Evolutionary conservation across 352 stramenopile genomes (phyloP), one percentile per base, ranked within the genome.

Genomic region (Elongisporangium prolatum): DNA sequence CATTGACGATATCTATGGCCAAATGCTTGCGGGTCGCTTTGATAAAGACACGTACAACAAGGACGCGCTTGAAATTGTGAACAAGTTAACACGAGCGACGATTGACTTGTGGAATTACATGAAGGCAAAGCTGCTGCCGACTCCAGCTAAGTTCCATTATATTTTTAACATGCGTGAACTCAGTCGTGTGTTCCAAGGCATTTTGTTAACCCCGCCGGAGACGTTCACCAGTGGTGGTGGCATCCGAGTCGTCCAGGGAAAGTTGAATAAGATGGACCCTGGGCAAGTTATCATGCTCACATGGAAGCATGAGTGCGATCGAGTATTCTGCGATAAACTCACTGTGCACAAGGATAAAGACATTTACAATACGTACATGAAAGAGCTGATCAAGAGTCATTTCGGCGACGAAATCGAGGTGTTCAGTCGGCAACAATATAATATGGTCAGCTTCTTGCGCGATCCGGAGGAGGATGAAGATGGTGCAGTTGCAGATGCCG

Each of bases 141-240:
- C 97, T 13, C 97, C 97, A 11, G 93, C 96, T 25, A 99, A 99
- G 61, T 99, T 99, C 79, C 96, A 99, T 72, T 99, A 99, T 77
- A 97, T 99, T 51, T 99, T 99, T 80, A 99, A 99, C 65, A 98
- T 99, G 95, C 93, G 97, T 52, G 96, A 99, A 53, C 84, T 99
- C 37, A 98, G 88, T 64, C 90, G 96, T 52, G 96, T 99, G 0
- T 99, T 99, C 63, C 97, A 99, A 68, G 97, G 97, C 7, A 95
- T 99, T 47, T 58, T 99, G 37, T 75, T 98, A 21, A 99, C 95
- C 0, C 95, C 97, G 4, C 88, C 96, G 24, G 93, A 98, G 67
- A 98, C 95, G 2, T 98, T 99, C 60, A 84, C 86, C 8, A 96
- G 87, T 21, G 89, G 95, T 28, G 96, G 96, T 17, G 81, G 80